Percentiles rank a stretch among this genome's conserved stretches.
Conservation (phyloP, 2,329 filamentous ascomycete genomes). For the Sordariomycetes sp. region DNA sequence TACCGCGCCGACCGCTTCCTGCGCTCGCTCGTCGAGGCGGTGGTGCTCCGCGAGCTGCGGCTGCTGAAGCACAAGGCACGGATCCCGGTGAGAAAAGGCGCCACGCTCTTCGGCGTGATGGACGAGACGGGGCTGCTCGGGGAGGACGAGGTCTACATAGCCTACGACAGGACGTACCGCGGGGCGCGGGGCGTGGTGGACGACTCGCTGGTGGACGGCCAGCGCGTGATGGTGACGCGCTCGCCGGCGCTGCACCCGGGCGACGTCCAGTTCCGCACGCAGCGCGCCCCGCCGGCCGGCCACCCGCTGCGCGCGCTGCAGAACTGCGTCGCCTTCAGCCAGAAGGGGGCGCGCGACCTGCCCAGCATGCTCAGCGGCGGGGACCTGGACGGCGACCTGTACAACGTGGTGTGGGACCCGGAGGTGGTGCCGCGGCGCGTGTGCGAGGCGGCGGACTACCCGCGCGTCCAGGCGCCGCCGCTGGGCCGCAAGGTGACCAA, state of each 20-base stretch:
- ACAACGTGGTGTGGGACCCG: conserved; percentile 66
- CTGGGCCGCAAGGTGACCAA: conserved; percentile 49
- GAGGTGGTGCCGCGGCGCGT: conserved; percentile 28
- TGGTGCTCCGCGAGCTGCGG: conserved; percentile 59
- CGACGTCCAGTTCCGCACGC: conserved; percentile 58
- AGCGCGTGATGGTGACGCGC: conserved; percentile 60
- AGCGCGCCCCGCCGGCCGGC: conserved; percentile 45
- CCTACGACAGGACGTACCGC: conserved; percentile 26
- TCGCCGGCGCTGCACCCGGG: conserved; percentile 75
- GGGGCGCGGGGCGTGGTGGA: conserved; percentile 7
- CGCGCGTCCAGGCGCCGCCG: conserved; percentile 40
- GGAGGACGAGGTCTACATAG: conserved; percentile 59
- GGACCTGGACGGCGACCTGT: conserved; percentile 76
- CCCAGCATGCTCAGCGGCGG: conserved; percentile 72
- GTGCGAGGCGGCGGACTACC: conserved; percentile 60
- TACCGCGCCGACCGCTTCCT: conserved; percentile 62
- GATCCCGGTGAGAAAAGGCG: conserved; percentile 58
- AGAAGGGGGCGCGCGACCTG: conserved; percentile 59
- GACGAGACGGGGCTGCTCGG: conserved; percentile 63
- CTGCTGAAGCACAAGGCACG: conserved; percentile 69
- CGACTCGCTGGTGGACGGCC: conserved; percentile 14
- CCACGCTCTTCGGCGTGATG: conserved; percentile 75
- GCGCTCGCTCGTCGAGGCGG: conserved; percentile 57
- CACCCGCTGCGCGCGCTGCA: conserved; percentile 52
- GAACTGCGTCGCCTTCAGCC: conserved; percentile 74